Conservation (phyloP, 257 asterid genomes). For the Nicotiana paniculata region DNA sequence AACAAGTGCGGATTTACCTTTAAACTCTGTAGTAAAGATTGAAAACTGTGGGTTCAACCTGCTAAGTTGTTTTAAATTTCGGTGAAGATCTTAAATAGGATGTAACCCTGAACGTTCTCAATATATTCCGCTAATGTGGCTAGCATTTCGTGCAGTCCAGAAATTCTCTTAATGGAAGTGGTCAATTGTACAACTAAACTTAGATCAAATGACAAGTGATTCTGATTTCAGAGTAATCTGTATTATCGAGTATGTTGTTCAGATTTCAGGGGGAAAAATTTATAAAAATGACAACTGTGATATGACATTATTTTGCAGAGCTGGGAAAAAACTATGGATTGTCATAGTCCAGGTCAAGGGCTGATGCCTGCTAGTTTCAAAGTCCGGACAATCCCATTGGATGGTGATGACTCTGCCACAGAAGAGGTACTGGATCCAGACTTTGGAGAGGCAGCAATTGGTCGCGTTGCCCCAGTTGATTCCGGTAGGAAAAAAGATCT, state of each 20-base stretch:
- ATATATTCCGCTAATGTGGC: not conserved
- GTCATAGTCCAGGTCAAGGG: conserved; percentile 85
- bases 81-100: not conserved
- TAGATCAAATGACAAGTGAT: not conserved
- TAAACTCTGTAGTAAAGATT: not conserved
- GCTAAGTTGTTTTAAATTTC: not conserved
- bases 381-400: conserved; percentile 61
- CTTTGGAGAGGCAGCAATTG: conserved; percentile 83
- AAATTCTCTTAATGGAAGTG: not conserved
- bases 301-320: conserved; percentile 33
- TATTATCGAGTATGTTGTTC: not conserved
- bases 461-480: conserved; percentile 81
- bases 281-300: not conserved
- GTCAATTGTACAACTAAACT: not conserved
- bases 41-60: not conserved
- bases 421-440: conserved; percentile 76
- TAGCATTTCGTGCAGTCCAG: not conserved
- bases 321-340: conserved; percentile 83
- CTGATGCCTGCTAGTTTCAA: conserved; percentile 82
- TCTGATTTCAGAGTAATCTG: not conserved
- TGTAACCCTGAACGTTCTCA: not conserved
- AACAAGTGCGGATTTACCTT: not conserved
- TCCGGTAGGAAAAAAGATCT: conserved; percentile 38
- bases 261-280: not conserved
- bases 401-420: conserved; percentile 49